Percentiles rank a stretch among this genome's conserved stretches.
Conservation (phyloP, 1,284 basidiomycete species). For the Sanghuangporus weigelae region DNA sequence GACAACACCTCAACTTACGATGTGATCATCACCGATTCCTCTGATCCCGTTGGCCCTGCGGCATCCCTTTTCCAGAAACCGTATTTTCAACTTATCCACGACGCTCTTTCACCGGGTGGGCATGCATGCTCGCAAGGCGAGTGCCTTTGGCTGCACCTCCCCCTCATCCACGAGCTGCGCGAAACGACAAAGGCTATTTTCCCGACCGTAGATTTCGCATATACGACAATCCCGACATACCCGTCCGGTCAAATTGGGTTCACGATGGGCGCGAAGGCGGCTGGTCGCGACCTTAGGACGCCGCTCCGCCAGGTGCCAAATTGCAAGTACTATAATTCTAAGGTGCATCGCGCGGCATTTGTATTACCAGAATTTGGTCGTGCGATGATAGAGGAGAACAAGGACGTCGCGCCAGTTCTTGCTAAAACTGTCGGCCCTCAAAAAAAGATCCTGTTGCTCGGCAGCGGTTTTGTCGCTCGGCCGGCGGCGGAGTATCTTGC, state of each 20-base stretch:
- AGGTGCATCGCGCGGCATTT: constrained; percentile 84
- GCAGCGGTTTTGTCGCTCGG: constrained; percentile 92
- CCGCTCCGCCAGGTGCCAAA: constrained; percentile 65
- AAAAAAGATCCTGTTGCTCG: constrained; percentile 86
- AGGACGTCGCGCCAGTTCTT: constrained; percentile 64
- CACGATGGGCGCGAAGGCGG: constrained; percentile 84
- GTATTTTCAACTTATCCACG: constrained; percentile 93
- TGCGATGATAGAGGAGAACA: constrained; percentile 66
- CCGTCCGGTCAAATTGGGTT: constrained; percentile 98
- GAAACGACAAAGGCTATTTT: constrained; percentile 77
- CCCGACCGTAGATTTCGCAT: constrained; percentile 87
- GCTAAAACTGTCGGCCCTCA: constrained; percentile 25
- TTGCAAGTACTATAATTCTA: constrained; percentile 85
- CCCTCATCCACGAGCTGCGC: constrained; percentile 79
- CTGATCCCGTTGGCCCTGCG: constrained; percentile 96
- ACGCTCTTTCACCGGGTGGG: constrained; percentile 86
- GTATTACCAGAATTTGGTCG: constrained; percentile 90
- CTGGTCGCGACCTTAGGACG: constrained; percentile 61
- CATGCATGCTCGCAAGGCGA: constrained; percentile 97
- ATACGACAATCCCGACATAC: constrained; percentile 96
- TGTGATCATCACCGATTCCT: constrained; percentile 98
- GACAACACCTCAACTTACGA: constrained; percentile 91
- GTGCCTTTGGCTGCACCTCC: constrained; percentile 93
- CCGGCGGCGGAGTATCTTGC: constrained; percentile 94
- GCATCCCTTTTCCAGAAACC: constrained; percentile 94